Conservation (phyloP, 257 asterid species). For the Haberlea rhodopensis region DNA sequence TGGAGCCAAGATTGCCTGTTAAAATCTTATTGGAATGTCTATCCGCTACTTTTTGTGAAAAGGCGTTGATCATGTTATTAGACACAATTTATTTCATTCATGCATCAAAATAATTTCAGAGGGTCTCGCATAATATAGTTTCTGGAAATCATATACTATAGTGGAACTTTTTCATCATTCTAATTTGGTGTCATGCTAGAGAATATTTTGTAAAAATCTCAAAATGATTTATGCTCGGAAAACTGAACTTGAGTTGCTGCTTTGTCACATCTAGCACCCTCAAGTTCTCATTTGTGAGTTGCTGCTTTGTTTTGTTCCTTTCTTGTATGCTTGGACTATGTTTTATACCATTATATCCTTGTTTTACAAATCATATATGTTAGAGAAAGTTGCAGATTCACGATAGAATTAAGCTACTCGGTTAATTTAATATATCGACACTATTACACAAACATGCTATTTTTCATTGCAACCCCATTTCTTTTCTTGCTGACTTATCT, state of each 20-base stretch:
- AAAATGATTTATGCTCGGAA: constrained; percentile 1
- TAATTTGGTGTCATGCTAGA: constrained; percentile 8
- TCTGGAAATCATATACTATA: constrained; percentile 7
- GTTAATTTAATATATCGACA: constrained; percentile 3
- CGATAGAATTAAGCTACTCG: neutral
- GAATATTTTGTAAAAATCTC: constrained; percentile 12
- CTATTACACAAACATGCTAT: constrained; percentile 3
- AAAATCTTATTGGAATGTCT: constrained; percentile 56
- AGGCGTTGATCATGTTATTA: neutral
- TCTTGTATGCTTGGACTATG: constrained; percentile 11
- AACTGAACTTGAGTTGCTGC: constrained; percentile 36
- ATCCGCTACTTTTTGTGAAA: constrained; percentile 9
- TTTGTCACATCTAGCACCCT: constrained; percentile 55
- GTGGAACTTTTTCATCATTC: constrained; percentile 8
- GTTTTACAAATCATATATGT: neutral
- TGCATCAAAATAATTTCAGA: constrained; percentile 12
- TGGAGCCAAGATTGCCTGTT: constrained; percentile 58
- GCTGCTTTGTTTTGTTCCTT: too few relatives aligned
- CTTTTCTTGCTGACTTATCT: constrained; percentile 6
- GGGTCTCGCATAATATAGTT: constrained; percentile 2
- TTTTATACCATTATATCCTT: constrained; percentile 6
- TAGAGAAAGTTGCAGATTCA: constrained; percentile 5
- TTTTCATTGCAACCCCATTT: neutral
- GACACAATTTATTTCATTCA: constrained; percentile 19
- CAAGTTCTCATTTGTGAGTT: constrained; percentile 68